Conservation (phyloP, 305 asterid genomes). For the Fraxinus sp. region DNA sequence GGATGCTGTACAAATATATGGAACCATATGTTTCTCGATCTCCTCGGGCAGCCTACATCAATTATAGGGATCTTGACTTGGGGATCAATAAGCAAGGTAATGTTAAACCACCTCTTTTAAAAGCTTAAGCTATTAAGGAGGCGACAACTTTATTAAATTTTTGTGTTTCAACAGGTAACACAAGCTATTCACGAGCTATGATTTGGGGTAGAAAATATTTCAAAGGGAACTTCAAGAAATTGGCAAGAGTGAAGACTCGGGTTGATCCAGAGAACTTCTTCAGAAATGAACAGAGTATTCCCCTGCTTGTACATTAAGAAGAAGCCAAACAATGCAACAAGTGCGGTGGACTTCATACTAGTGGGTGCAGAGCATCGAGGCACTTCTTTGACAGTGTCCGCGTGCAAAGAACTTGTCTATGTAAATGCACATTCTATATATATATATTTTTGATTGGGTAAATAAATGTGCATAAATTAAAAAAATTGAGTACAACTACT, state of each 20-base stretch:
- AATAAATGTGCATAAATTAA: background rate
- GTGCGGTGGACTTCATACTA: background rate
- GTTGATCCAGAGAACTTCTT: constrained; percentile 45
- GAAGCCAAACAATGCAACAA: background rate
- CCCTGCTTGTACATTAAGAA: constrained; percentile 16
- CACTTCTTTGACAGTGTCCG: background rate
- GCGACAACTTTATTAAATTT: background rate
- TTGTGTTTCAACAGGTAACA: background rate
- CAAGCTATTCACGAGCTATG: constrained; percentile 35
- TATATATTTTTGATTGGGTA: background rate
- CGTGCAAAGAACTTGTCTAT: background rate
- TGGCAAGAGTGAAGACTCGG: constrained; percentile 36
- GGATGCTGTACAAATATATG: constrained; percentile 30
- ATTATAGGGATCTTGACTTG: constrained; percentile 51
- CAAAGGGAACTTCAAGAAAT: constrained; percentile 41
- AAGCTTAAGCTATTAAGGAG: background rate
- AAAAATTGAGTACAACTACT: background rate
- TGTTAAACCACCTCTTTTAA: background rate
- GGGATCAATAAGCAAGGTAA: constrained; percentile 29
- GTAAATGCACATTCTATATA: background rate
- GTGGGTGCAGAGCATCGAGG: background rate
- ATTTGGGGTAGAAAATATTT: constrained; percentile 50
- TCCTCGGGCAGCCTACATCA: constrained; percentile 38
- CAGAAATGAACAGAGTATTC: constrained; percentile 44
- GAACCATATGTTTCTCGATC: constrained; percentile 35